These are phyloP conservation scores for Hamamelis virginiana DNA, from an alignment of 164 flowering plant genomes.

Conservation along the genomic window DNA sequence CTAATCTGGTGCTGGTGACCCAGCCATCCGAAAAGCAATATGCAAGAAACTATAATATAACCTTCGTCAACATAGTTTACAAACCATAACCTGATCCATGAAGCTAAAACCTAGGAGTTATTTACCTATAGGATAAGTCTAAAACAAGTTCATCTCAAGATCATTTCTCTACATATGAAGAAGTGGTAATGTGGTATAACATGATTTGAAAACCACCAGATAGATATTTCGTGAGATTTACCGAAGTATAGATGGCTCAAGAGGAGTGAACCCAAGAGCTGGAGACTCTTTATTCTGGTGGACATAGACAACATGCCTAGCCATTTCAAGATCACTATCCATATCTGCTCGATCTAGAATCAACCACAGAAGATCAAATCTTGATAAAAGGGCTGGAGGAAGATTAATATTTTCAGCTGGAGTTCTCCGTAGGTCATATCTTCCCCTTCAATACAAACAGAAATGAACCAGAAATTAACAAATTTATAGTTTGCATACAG, in stretches of 20 bases:
- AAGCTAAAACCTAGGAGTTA: background rate
- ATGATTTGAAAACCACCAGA: background rate
- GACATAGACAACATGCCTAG: conserved; percentile 89
- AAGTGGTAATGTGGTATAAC: background rate
- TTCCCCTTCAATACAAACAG: conserved; percentile 66
- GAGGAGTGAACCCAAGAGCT: conserved; percentile 93
- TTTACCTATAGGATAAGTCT: background rate
- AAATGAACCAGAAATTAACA: background rate
- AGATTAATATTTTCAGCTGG: conserved; percentile 99
- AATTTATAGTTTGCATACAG: conserved; percentile 1
- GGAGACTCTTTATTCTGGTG: conserved; percentile 94
- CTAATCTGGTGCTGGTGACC: background rate
- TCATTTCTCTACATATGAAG: background rate
- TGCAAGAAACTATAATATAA: background rate
- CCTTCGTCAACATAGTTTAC: background rate
- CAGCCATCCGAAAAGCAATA: background rate
- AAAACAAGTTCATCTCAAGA: background rate
- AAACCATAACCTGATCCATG: conserved; percentile 3
- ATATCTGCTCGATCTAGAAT: conserved; percentile 96
- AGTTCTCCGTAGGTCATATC: conserved; percentile 94
- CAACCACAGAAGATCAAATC: conserved; percentile 97
- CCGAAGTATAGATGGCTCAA: conserved; percentile 92
- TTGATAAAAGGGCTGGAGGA: conserved; percentile 95
- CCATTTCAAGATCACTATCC: conserved; percentile 98
- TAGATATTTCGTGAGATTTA: conserved; percentile 25